Evolutionary conservation across 805 yeast genomes (phyloP), one percentile per base, ranked within the genome.

Genomic region (Metschnikowia cubensis): DNA sequence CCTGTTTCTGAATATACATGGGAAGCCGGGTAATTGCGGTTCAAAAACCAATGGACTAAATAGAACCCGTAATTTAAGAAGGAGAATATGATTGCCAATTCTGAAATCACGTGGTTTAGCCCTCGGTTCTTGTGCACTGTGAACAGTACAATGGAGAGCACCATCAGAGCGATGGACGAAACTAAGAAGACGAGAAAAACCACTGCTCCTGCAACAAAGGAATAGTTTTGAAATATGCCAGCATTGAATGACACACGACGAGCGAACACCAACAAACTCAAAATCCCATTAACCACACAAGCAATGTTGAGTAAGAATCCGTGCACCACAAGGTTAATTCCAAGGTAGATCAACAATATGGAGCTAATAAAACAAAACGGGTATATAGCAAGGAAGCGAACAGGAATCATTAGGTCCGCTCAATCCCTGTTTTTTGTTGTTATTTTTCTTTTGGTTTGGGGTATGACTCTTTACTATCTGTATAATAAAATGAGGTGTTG

Each of bases 211-310:
- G 31, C 22, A 6, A n/a, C 21, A 17, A 29, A 25, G 11, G 43
- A 31, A 25, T 40, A 31, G 1, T 20, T 15, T 31, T 41, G 15
- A 7, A 31, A 31, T 7, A 22, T 6, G 7, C 35, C 25, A 17
- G 35, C 5, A 32, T 42, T 42, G n/a, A 42, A 21, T n/a, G 38
- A 38, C 31, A 21, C 45, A 4, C 45, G 21, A n/a, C 32, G 45
- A 11, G 35, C 14, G n/a, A 42, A 34, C 20, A 42, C 38, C 6
- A 42, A 17, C 38, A 42, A 21, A 15, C 38, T 22, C 15, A 33
- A 22, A 2, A 21, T 25, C 5, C 45, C 38, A 33, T 22, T 25
- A 14, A 42, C 32, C 29, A 31, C 32, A 14, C 29, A 18, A 4
- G 37, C 17, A 10, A 42, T 21, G 22, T 33, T 33, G 14, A 42